A percentile compares a stretch with the other conserved stretches of the same genome.
These are phyloP conservation scores for Moricandia moricandioides DNA, from an alignment of 345 rosid species.

Conservation along the genomic window DNA sequence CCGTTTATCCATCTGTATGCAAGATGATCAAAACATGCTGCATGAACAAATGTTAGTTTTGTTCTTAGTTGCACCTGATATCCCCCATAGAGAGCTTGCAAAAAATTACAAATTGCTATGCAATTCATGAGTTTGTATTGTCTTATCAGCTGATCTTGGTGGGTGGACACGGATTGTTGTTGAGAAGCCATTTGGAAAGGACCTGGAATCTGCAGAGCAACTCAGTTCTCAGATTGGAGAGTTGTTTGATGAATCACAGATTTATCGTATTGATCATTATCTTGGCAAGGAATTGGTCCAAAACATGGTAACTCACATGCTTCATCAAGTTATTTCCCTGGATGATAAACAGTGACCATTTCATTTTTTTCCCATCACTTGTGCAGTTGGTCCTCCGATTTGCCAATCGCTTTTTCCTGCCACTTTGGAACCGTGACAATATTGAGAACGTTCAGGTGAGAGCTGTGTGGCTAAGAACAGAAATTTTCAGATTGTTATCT, in stretches of 20 bases:
- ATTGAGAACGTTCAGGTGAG: constrained; percentile 91
- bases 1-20: constrained; percentile 93
- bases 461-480: constrained; percentile 18
- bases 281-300: constrained; percentile 95
- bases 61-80: too few relatives aligned
- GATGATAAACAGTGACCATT: too few relatives aligned
- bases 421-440: constrained; percentile 99
- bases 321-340: too few relatives aligned
- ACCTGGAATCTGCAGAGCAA: constrained; percentile 54
- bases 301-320: constrained; percentile 47
- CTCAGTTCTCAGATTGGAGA: constrained; percentile 38
- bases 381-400: constrained; percentile 80
- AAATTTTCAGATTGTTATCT: neutral
- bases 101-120: too few relatives aligned
- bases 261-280: constrained; percentile 90
- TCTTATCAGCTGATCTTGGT: constrained; percentile 74
- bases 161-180: constrained; percentile 99
- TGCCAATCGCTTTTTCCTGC: constrained; percentile 91
- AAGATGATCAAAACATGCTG: constrained; percentile 86
- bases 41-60: constrained; percentile 70
- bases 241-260: constrained; percentile 35
- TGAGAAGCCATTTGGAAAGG: constrained; percentile 96
- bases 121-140: neutral
- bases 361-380: neutral
- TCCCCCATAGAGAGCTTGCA: too few relatives aligned